Base-by-base conservation (phyloP, 345 rosid genomes). In the Ceriops decandra region DNA sequence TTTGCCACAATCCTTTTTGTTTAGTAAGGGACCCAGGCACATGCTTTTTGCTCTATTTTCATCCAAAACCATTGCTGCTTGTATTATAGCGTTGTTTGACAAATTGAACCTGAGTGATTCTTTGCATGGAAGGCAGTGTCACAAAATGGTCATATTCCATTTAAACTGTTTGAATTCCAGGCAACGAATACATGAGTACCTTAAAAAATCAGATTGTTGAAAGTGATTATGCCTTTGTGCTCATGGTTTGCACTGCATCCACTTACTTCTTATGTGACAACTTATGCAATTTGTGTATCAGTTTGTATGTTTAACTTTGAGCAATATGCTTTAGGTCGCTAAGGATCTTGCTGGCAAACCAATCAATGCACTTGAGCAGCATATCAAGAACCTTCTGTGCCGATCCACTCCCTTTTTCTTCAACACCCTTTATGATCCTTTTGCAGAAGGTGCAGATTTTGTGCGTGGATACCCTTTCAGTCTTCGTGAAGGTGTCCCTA, bases 381-480 rank as follows among this genome's bases (percentile, higher is more conserved):
- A 95, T 79, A 89, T 95, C 82, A 89, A 89, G 88, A 95, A 91
- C 79, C 83, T 95, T 35, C 88, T 89, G 19, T 77, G 69, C 7
- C 96, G 97, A 49, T 91, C 97, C n/a, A 82, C 97, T 16, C 99
- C 99, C 8, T 77, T 85, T 65, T 95, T 91, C 87, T 93, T 93
- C 95, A 93, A 93, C 82, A 93, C 98, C 64, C 80, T 93, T 57
- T 93, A 93, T 57, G 98, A 93, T 66, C 97, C 98, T 16, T 93
- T 69, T 71, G 74, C 90, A 54, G 93, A 91, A 2, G 98, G 98
- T 2, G 92, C 98, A 7, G 97, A 91, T 71, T 93, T 93, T 59
- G 98, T 93, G 51, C 96, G 98, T 51, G 98, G 98, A 62, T 93
- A 89, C 82, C 98, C 98, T 49, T 93, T 93, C 63, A 93, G 95